Evolutionary conservation across 148 eudicot species (phyloP), one percentile per base, ranked within the genome.

Genomic region (Fagopyrum tataricum): DNA sequence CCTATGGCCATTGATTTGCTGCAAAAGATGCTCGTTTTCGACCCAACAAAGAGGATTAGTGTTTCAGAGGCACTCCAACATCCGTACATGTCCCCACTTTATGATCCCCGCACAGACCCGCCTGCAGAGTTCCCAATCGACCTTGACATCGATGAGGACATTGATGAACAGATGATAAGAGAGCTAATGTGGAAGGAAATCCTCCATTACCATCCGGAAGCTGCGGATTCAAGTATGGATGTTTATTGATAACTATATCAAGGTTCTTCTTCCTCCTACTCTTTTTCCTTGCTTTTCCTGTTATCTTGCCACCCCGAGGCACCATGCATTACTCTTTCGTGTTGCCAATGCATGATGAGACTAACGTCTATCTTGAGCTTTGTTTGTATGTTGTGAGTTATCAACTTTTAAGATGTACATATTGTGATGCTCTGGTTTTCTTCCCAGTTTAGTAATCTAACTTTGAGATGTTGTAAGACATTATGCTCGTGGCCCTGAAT

Each of bases 151-250:
- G 82, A 78, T 21, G 79, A 75, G 52, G 43, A 67, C 13, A 21
- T 72, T 6, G 77, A 71, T n/a, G 84, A 78, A 8, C 6, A 20
- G 0, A 76, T 61, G 76, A 72, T 85, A 11, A 82, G 84, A 75
- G 83, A 80, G n/a, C 6, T 78, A 77, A 72, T 85, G 52, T 78
- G 81, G 85, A 72, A 61, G 15, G 82, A 85, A 64, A 85, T 82
- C 53, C 39, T 78, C 13, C 62, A 68, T 56, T 79, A 82, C 51
- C 84, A 78, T 70, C 81, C 81, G 4, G 79, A 75, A n/a, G 52
- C 76, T 43, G 37, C 49, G 43, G 17, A n/a, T 17, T 4, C 31
- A 5, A 23, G 12, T 13, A 70, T 70, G 72, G 72, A 70, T 70
- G 72, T 20, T 46, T 70, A 51, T 15, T 70, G 72, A 70, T 69